phyloP scores from a whole-genome alignment of 306 rosid genomes.

The Crotalaria pallida region DNA sequence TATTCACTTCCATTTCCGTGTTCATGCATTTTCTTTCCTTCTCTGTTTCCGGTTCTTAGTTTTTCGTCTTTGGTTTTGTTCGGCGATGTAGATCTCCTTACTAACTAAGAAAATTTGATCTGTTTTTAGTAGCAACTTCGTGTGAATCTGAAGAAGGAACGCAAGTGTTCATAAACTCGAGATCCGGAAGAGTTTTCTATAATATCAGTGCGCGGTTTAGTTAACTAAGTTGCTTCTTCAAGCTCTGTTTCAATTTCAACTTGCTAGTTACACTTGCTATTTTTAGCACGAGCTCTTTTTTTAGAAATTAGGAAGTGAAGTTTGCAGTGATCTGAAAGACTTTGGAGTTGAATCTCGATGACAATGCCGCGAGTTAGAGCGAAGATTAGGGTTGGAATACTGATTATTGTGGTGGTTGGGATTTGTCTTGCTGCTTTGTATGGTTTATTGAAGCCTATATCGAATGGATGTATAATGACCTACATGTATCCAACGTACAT shows the following conservation, averaged over 20 bases:
- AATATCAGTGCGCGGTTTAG: background rate
- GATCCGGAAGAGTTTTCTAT: conserved; percentile 5
- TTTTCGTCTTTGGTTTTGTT: background rate
- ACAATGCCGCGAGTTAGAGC: conserved; percentile 60
- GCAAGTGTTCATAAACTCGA: background rate
- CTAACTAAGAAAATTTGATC: conserved; percentile 13
- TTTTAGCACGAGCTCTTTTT: background rate
- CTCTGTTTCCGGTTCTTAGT: background rate
- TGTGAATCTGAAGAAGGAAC: conserved; percentile 9
- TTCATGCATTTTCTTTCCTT: background rate
- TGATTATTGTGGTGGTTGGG: conserved; percentile 43
- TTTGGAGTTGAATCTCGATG: conserved; percentile 6
- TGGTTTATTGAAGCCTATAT: conserved; percentile 64
- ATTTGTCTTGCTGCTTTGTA: conserved; percentile 59
- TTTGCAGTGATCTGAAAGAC: background rate
- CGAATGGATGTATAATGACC: conserved; percentile 89
- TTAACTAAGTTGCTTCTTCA: conserved; percentile 1
- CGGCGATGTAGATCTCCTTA: conserved; percentile 18
- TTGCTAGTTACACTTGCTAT: background rate
- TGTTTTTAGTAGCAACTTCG: background rate
- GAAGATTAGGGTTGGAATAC: conserved; percentile 49
- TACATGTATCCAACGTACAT: conserved; percentile 95
- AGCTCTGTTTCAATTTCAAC: background rate
- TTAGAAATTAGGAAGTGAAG: conserved; percentile 4
- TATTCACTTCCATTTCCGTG: background rate